Base-by-base conservation (phyloP, 345 rosid species). In the Noccaea caerulescens region DNA sequence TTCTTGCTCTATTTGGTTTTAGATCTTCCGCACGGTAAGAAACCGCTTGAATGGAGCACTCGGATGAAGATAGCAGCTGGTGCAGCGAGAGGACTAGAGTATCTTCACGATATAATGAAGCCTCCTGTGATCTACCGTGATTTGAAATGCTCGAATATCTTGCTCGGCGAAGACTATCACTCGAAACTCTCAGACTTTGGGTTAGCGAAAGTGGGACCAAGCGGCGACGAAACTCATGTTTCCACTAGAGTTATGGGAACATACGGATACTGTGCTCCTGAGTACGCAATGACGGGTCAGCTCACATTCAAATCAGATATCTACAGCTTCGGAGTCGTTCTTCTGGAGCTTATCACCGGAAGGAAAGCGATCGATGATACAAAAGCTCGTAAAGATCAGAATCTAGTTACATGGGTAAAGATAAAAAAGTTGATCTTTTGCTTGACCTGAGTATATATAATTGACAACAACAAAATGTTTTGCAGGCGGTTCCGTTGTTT, bases 191-290 rank as follows among this genome's bases (percentile, higher is more conserved):
- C 79, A 0, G 79, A 92, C 76, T 92, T 92, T 69, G 98, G 98
- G 54, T 71, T 92, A 81, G 98, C 98, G 23, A 92, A 86, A 84
- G 89, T 89, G 4, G 98, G 96, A n/a, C 98, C 98, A 1, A 80
- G 82, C 20, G 96, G 98, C 6, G 91, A 82, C 59, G 76, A 81
- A 50, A 87, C 98, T 4, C 98, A 89, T 69, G 96, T 92, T 66
- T 92, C 96, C n/a, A 89, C 98, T 0, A 82, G 96, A 71, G 94
- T 89, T 33, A 92, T 92, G 98, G 98, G 98, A 61, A 92, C 98
- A 0, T 87, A 87, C 18, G 96, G 98, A 13, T 92, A 92, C 72
- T 92, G 96, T 79, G 75, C 79, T 45, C 79, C 79, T 44, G 79
- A 76, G 9, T 76, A 76, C 63, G 79, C 79, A 38, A 30, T 87